phyloP scores from a whole-genome alignment of 2,329 filamentous ascomycete genomes.

The Neurospora crassa region DNA sequence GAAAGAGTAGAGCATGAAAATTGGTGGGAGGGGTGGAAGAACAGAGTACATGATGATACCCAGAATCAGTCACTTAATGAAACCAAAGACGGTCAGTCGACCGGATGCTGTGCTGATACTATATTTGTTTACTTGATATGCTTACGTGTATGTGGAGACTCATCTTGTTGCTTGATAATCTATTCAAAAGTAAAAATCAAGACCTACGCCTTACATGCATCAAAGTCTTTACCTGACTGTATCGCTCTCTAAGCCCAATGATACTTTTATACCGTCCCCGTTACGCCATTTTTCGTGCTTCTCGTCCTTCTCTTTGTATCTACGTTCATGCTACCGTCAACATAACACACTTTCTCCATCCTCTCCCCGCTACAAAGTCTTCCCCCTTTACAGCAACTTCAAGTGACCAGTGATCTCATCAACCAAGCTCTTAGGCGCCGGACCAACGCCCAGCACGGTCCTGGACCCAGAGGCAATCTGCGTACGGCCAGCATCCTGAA shows the following conservation, averaged over 20 bases:
- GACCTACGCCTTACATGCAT: neutral
- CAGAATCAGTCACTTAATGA: constrained; percentile 5
- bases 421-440: constrained; percentile 75
- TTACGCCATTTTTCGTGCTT: neutral
- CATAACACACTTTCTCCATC: neutral
- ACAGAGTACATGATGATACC: constrained; percentile 19
- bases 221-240: neutral
- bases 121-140: neutral
- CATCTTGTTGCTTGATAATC: neutral
- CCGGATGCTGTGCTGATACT: neutral
- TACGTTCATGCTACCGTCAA: neutral
- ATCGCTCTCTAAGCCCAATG: neutral
- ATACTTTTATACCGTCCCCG: neutral
- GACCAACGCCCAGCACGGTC: constrained; percentile 79
- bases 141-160: neutral
- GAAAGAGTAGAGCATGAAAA: constrained; percentile 40
- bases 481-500: constrained; percentile 91
- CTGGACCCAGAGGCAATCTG: constrained; percentile 91
- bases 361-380: neutral
- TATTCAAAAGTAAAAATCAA: neutral
- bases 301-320: neutral
- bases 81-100: neutral
- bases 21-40: neutral
- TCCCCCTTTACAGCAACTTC: constrained; percentile 59
- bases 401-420: constrained; percentile 77